These are phyloP conservation scores for Trypanosoma melophagium DNA, from an alignment of 208 protist species.

Conservation along the genomic window DNA sequence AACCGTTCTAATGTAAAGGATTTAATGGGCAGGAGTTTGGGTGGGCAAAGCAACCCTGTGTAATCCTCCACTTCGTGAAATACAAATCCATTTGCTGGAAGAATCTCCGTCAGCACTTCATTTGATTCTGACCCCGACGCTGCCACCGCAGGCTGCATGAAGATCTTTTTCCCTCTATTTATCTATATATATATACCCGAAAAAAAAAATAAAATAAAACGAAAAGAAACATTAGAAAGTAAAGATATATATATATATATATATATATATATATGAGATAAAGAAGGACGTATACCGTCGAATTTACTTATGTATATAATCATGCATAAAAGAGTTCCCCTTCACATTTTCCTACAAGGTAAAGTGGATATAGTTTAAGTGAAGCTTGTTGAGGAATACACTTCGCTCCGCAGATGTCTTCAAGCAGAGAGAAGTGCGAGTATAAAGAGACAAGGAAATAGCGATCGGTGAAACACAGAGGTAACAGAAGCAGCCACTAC, in stretches of 20 bases:
- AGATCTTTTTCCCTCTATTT: neutral
- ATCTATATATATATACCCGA: neutral
- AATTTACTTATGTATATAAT: no score
- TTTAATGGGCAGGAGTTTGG: conserved; percentile 96
- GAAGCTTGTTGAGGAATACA: no score
- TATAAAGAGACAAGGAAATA: no score
- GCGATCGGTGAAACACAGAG: no score
- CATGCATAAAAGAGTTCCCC: no score
- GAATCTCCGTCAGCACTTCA: conserved; percentile 43
- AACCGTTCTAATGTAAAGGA: conserved; percentile 93
- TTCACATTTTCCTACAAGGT: no score
- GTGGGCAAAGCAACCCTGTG: conserved; percentile 91
- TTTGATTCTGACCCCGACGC: neutral
- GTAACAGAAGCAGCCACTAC: no score
- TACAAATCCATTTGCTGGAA: conserved; percentile 82
- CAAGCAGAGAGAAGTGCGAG: no score
- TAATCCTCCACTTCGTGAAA: conserved; percentile 76
- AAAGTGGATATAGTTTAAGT: no score
- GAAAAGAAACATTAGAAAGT: neutral
- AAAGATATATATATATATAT: neutral
- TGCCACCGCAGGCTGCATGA: neutral
- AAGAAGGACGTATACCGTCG: neutral
- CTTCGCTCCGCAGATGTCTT: no score
- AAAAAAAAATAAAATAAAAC: conserved; percentile 1
- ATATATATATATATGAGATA: neutral